Percentiles rank a stretch among this genome's conserved stretches.
These are phyloP conservation scores for Nothophoma quercina DNA, from an alignment of 2,329 filamentous ascomycete species.

Conservation along the genomic window DNA sequence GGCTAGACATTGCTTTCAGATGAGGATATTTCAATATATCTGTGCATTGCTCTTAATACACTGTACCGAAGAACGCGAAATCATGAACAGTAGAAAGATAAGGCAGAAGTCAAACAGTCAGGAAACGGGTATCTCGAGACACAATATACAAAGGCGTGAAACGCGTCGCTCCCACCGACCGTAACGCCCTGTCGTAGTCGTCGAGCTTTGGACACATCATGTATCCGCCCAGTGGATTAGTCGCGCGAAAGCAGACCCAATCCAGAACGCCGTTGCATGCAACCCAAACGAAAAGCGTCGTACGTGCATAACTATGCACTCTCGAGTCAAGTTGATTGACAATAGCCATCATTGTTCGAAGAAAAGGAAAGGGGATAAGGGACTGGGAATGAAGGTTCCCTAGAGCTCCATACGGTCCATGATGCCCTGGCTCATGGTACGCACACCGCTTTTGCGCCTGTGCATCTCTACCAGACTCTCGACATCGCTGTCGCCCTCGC, in stretches of 20 bases:
- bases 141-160: conserved; percentile 17
- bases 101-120: too few relatives aligned
- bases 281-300: conserved; percentile 5
- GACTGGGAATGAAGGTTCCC: background rate
- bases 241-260: background rate
- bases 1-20: conserved; percentile 8
- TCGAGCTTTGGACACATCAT: conserved; percentile 16
- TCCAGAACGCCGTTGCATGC: conserved; percentile 14
- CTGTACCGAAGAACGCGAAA: too few relatives aligned
- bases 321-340: conserved; percentile 18
- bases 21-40: too few relatives aligned
- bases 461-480: conserved; percentile 38
- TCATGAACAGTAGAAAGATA: too few relatives aligned
- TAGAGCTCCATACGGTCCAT: conserved; percentile 62
- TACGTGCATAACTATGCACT: conserved; percentile 13
- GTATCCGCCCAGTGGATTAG: conserved; percentile 14
- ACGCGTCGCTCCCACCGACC: conserved; percentile 23
- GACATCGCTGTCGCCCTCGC: conserved; percentile 45
- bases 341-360: background rate
- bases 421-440: conserved; percentile 63
- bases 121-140: conserved; percentile 21
- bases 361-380: background rate
- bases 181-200: conserved; percentile 23
- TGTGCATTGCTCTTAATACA: too few relatives aligned
- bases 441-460: conserved; percentile 54